Evolutionary conservation across 345 rosid species (phyloP).

Genomic region (Brassica cretica): DNA sequence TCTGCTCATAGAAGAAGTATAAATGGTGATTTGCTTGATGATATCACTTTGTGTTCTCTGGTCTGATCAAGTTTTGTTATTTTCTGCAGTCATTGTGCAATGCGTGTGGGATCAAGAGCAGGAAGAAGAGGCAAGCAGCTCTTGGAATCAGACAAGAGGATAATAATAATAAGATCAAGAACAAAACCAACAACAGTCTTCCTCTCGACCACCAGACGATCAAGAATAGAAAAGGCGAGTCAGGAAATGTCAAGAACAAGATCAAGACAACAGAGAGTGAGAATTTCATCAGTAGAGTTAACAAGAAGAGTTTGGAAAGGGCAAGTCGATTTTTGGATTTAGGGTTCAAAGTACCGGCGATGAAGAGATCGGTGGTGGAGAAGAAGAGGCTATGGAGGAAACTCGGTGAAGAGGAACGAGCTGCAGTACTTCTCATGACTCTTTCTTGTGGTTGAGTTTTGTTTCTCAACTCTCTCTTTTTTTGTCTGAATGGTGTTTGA

Average conservation of each 20-base stretch:
- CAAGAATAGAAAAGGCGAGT: slow-evolving; percentile 26
- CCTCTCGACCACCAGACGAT: background rate
- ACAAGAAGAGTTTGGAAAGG: slow-evolving; percentile 26
- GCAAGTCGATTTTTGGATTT: slow-evolving; percentile 53
- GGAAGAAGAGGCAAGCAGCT: slow-evolving; percentile 61
- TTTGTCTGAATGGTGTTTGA: background rate
- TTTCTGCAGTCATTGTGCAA: slow-evolving; percentile 71
- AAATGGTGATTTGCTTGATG: background rate
- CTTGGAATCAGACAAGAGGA: slow-evolving; percentile 53
- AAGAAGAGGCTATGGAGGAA: slow-evolving; percentile 58
- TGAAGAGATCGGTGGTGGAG: slow-evolving; percentile 57
- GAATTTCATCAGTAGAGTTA: background rate
- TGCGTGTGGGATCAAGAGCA: slow-evolving; percentile 89
- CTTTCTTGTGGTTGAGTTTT: slow-evolving; percentile 74
- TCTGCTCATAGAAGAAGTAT: background rate
- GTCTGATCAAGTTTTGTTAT: slow-evolving; percentile 6
- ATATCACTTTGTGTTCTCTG: background rate
- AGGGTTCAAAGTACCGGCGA: slow-evolving; percentile 79
- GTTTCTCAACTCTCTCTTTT: background rate
- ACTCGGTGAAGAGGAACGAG: slow-evolving; percentile 81
- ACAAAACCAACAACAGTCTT: slow-evolving; percentile 20
- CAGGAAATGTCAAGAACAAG: slow-evolving; percentile 65
- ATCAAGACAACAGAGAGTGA: slow-evolving; percentile 42
- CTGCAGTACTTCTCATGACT: slow-evolving; percentile 88
- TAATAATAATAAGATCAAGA: slow-evolving; percentile 56